Base-by-base conservation (phyloP, 129 eudicot species). In the Logfia minima region DNA sequence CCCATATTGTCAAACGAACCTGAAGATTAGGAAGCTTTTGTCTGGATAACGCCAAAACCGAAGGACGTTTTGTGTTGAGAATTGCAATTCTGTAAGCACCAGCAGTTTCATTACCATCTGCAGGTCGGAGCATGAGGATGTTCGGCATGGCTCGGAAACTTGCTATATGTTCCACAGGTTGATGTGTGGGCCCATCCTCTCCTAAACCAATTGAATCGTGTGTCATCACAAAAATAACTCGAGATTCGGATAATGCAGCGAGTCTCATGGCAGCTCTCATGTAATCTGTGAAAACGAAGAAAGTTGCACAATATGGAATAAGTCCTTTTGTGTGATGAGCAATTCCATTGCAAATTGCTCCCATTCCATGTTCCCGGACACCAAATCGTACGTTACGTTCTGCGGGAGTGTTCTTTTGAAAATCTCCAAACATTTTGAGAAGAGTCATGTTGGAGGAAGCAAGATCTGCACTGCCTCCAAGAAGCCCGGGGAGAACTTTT, bases 131-230 rank as follows among this genome's bases (percentile, higher is more conserved):
- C 93, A 88, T 86, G 43, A 88, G 61, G 31, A 88, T 84, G 61
- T 88, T 88, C 4, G 93, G 93, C 90, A 88, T 88, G 75, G 93
- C 93, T n/a, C 93, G 88, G 76, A 88, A 88, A 72, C 88, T 88
- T 16, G 93, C 83, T 55, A 84, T 26, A 79, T 88, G 90, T 80
- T 88, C 93, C 11, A 86, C 71, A 9, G 93, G 93, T 70, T 88
- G 90, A 62, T 88, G 93, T 6, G 93, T 88, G 13, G 93, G 93
- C 35, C 93, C 88, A 35, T 83, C 90, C 29, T 88, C 92, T 37
- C 92, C 92, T 16, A 88, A 70, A 7, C 89, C 87, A 51, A 88
- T 85, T 16, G 92, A 88, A 75, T 88, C 90, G 18, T 85, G 88
- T 58, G 92, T 85, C 92, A 88, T 88, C 28, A 83, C 86, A 4